Evolutionary conservation across 192 early-diverging fungal genomes (phyloP).

Genomic region (Chytriomyces confervae): DNA sequence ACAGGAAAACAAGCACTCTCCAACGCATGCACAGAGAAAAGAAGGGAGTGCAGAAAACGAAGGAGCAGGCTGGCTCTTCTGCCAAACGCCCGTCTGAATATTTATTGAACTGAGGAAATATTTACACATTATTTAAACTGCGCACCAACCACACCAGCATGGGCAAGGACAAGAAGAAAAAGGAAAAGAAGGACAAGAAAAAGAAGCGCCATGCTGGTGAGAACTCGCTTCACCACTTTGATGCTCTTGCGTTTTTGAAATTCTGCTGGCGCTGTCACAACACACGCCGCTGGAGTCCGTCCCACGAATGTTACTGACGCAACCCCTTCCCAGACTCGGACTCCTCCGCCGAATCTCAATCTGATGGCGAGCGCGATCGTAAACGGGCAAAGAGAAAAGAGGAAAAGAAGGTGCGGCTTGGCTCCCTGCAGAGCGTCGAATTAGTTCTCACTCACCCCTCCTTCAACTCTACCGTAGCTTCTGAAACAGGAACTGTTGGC

Average conservation of each 20-base stretch:
- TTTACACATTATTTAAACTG: neutral
- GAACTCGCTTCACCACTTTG: neutral
- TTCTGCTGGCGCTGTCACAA: neutral
- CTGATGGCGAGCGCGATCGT: neutral
- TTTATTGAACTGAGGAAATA: neutral
- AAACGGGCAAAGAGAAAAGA: slow-evolving; percentile 7
- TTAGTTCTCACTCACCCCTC: neutral
- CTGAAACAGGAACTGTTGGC: slow-evolving; percentile 28
- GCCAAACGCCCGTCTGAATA: neutral
- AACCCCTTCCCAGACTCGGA: neutral
- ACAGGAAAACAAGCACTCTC: neutral
- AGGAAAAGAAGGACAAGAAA: slow-evolving; percentile 19
- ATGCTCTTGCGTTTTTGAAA: neutral
- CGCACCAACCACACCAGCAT: neutral
- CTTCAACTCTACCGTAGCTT: neutral
- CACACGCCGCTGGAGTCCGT: neutral
- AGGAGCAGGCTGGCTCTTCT: neutral
- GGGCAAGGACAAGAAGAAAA: slow-evolving; percentile 10
- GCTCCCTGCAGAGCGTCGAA: neutral
- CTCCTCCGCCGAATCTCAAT: neutral
- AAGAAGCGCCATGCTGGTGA: neutral
- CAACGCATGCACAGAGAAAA: neutral
- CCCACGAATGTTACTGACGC: neutral
- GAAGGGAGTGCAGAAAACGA: neutral
- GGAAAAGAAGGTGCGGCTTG: slow-evolving; percentile 21